These are phyloP conservation scores for Thermothelomyces thermophilus DNA, from an alignment of 2,329 filamentous ascomycete species.

Conservation along the genomic window DNA sequence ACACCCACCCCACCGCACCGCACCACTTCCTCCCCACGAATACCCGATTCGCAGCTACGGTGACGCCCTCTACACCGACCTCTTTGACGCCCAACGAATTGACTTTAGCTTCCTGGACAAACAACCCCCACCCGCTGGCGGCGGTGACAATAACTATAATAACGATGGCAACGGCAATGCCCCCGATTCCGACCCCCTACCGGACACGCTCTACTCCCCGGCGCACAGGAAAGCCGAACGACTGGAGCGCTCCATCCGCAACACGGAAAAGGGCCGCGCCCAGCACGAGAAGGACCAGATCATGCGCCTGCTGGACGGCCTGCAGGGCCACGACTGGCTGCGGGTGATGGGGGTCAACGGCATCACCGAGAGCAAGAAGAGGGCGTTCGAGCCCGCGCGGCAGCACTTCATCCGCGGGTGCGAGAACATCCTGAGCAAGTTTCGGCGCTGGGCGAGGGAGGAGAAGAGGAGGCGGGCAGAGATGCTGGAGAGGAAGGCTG, in stretches of 20 bases:
- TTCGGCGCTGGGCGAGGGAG: conserved; percentile 78
- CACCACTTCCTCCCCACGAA: conserved; percentile 6
- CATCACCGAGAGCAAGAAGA: conserved; percentile 78
- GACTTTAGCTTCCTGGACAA: conserved; percentile 45
- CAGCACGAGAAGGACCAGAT: conserved; percentile 63
- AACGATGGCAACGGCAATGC: not conserved
- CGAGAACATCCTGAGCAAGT: conserved; percentile 76
- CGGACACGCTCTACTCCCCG: conserved; percentile 47
- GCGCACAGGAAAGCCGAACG: conserved; percentile 54
- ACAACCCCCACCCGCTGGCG: not conserved
- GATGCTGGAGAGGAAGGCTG: conserved; percentile 43
- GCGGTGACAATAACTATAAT: conserved; percentile 23
- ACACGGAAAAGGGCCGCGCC: conserved; percentile 57
- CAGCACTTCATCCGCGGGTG: conserved; percentile 81
- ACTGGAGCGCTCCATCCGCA: conserved; percentile 55
- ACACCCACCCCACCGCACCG: conserved; percentile 17
- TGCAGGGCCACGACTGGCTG: conserved; percentile 90
- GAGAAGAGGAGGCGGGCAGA: conserved; percentile 61
- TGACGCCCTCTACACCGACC: conserved; percentile 49
- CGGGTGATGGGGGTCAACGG: conserved; percentile 83
- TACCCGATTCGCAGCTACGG: conserved; percentile 46
- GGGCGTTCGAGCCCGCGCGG: conserved; percentile 78
- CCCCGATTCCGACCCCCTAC: conserved; percentile 42
- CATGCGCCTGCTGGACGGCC: conserved; percentile 64
- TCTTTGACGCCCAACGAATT: conserved; percentile 50